A percentile compares a stretch with the other conserved stretches of the same genome.
These are phyloP conservation scores for Tetrapisispora arboricola DNA, from an alignment of 805 yeast genomes.

Conservation along the genomic window DNA sequence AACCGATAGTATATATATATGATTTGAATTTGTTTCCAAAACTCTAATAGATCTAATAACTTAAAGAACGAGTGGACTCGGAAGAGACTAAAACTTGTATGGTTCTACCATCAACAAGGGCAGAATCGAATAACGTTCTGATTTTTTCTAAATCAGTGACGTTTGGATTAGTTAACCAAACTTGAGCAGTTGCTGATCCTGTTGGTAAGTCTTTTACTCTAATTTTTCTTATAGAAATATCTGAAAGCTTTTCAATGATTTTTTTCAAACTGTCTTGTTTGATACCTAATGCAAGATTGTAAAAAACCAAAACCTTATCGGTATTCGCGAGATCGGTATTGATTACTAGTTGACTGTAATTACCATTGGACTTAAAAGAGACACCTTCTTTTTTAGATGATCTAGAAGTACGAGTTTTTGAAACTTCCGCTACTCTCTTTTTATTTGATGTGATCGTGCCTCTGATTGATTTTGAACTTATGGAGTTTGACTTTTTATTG, in stretches of 20 bases:
- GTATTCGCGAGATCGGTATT: conserved; percentile 11
- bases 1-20: too few species aligned
- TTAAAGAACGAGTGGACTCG: conserved; percentile 8
- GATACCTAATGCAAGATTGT: conserved; percentile 24
- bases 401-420: not conserved
- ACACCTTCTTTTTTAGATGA: not conserved
- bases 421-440: not conserved
- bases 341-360: conserved; percentile 13
- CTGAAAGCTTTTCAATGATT: conserved; percentile 16
- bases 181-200: conserved; percentile 33
- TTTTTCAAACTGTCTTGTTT: conserved; percentile 16
- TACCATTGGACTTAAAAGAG: not conserved
- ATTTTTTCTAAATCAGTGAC: conserved; percentile 24
- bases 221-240: conserved; percentile 13
- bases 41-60: not conserved
- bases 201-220: conserved; percentile 30
- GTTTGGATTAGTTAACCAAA: conserved; percentile 24
- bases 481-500: not conserved
- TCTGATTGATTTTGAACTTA: not conserved
- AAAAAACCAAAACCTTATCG: conserved; percentile 12
- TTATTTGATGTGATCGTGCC: not conserved
- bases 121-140: conserved; percentile 30
- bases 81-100: conserved; percentile 28
- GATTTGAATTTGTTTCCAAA: too few species aligned
- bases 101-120: conserved; percentile 39